Evolutionary conservation across 805 yeast species (phyloP), one percentile per base, ranked within the genome.

Genomic region (Candida orba): DNA sequence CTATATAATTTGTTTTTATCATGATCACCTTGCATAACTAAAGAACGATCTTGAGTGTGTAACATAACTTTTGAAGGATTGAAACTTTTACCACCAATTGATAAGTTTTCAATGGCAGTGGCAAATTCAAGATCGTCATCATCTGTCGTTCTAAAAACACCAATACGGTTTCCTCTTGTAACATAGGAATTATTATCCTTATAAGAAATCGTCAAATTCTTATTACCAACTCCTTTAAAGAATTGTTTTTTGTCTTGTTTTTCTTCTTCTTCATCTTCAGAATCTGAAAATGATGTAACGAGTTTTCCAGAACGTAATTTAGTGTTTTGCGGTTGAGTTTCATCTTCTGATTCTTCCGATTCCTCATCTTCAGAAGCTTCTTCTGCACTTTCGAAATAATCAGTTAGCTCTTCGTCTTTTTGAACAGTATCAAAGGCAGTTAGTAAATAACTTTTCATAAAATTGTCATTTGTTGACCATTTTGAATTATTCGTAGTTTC

Each of bases 151-250:
- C 73, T 81, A 65, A 88, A 87, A 6, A 89, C 89, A 30, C 96
- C 96, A 44, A 89, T 67, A 50, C 77, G 78, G 59, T 85, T 68
- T 14, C 89, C 95, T 52, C 95, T 77, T 0, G 84, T 80, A 27
- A 89, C 90, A 59, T 75, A 89, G 1, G 95, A 75, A 31, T 93
- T 71, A 54, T 85, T 81, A 52, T 80, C 80, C 43, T 73, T 73
- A 48, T 66, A 75, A 1, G 95, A 90, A 8, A 87, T 80, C 1
- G 84, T 80, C 55, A 89, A 68, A 20, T 78, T 79, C 41, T 77
- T 72, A 58, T 88, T 88, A 39, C 67, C 67, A 14, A 71, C 73
- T 42, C 64, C 53, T 31, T 57, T 59, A 37, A 48, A 40, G 38
- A 46, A 52, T 14, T 48, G 25, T 43, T 49, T 54, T 31, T 47